Conservation (phyloP, 139 green algal species). For the Microglena sp. region DNA sequence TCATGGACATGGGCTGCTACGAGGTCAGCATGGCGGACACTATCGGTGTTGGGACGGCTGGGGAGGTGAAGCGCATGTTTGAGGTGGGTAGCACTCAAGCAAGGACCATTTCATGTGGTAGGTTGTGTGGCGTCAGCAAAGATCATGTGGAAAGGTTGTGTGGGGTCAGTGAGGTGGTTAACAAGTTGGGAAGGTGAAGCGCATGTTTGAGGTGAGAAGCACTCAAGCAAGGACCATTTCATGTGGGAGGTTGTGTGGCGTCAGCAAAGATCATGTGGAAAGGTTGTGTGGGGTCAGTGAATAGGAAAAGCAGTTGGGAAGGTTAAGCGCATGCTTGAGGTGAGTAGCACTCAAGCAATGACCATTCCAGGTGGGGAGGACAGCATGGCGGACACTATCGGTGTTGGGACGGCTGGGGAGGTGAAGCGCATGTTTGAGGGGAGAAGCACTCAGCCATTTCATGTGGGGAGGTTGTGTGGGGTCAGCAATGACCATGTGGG, state of each 20-base stretch:
- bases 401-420: conserved; percentile 66
- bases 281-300: too few species aligned
- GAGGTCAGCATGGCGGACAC: conserved; percentile 90
- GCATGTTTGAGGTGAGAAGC: conserved; percentile 56
- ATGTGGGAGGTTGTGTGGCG: background rate
- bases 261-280: too few species aligned
- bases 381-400: conserved; percentile 85
- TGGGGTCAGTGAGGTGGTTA: too few species aligned
- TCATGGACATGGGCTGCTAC: conserved; percentile 88
- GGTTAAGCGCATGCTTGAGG: conserved; percentile 64
- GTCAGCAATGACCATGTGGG: conserved; percentile 25
- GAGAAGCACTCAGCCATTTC: too few species aligned
- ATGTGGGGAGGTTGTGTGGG: too few species aligned
- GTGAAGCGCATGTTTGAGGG: conserved; percentile 67
- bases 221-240: too few species aligned
- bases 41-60: conserved; percentile 76
- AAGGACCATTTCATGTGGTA: too few species aligned
- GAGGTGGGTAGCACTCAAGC: conserved; percentile 25
- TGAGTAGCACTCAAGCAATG: conserved; percentile 11
- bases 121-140: too few species aligned
- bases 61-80: conserved; percentile 61
- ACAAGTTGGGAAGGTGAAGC: conserved; percentile 41
- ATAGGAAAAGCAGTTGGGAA: conserved; percentile 27
- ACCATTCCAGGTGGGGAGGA: conserved; percentile 59
- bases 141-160: too few species aligned